These are phyloP conservation scores for Phaeosphaeriaceae sp. DNA, from an alignment of 2,329 filamentous ascomycete genomes.

Conservation along the genomic window DNA sequence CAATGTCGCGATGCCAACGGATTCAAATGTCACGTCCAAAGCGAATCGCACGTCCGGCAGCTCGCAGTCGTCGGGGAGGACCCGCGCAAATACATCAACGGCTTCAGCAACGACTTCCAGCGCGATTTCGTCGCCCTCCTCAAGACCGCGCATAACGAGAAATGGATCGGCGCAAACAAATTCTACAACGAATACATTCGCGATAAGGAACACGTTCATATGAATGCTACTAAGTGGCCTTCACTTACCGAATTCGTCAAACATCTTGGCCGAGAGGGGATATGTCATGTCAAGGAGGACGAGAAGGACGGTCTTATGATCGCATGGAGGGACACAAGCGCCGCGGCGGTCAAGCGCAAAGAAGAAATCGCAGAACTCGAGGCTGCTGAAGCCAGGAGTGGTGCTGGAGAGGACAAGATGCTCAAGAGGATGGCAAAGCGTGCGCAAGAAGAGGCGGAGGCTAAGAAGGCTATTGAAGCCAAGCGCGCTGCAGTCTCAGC, in stretches of 20 bases:
- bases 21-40: slow-evolving; percentile 74
- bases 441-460: slow-evolving; percentile 67
- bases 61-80: slow-evolving; percentile 90
- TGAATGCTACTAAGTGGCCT: slow-evolving; percentile 92
- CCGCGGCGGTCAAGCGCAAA: slow-evolving; percentile 79
- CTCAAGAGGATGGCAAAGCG: slow-evolving; percentile 84
- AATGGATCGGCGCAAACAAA: slow-evolving; percentile 85
- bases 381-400: slow-evolving; percentile 86
- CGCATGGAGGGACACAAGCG: slow-evolving; percentile 89
- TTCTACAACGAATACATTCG: slow-evolving; percentile 96
- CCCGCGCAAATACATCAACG: slow-evolving; percentile 80
- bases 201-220: slow-evolving; percentile 76
- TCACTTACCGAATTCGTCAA: slow-evolving; percentile 91
- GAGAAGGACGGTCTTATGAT: slow-evolving; percentile 86
- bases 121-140: slow-evolving; percentile 80
- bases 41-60: slow-evolving; percentile 86
- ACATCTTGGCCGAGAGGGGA: slow-evolving; percentile 81
- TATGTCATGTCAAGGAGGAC: slow-evolving; percentile 85
- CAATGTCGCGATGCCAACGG: slow-evolving; percentile 85
- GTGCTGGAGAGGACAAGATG: slow-evolving; percentile 84
- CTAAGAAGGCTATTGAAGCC: slow-evolving; percentile 44
- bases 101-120: slow-evolving; percentile 83
- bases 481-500: slow-evolving; percentile 56
- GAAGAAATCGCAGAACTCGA: slow-evolving; percentile 86
- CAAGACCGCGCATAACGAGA: slow-evolving; percentile 87